Conservation (phyloP, 2,329 filamentous ascomycete species). For the Ascochyta koolunga region DNA sequence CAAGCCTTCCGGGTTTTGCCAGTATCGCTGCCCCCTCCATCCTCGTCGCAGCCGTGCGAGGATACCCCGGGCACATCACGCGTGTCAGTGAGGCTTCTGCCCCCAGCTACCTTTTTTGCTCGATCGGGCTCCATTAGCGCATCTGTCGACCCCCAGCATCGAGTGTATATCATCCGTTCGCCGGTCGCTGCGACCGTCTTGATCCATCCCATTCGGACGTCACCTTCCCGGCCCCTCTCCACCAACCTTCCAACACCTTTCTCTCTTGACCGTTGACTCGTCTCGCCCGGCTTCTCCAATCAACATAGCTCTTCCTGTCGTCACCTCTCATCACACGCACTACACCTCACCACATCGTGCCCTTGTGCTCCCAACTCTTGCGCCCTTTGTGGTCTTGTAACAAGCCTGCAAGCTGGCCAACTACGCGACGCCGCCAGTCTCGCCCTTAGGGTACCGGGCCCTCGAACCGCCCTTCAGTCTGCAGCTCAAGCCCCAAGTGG, state of each 20-base stretch:
- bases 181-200: constrained; percentile 37
- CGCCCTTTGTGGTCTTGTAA: constrained; percentile 19
- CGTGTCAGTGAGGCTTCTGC: constrained; percentile 45
- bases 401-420: constrained; percentile 67
- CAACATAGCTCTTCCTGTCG: constrained; percentile 18
- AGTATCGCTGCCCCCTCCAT: constrained; percentile 31
- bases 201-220: constrained; percentile 37
- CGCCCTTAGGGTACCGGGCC: constrained; percentile 68
- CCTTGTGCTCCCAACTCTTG: constrained; percentile 19
- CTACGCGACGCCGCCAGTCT: constrained; percentile 66
- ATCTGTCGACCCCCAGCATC: constrained; percentile 40
- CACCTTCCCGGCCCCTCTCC: constrained; percentile 24
- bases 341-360: not conserved
- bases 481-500: constrained; percentile 58
- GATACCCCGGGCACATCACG: constrained; percentile 43
- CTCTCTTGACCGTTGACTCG: constrained; percentile 17
- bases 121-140: constrained; percentile 47
- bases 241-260: not conserved
- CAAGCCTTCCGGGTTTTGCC: constrained; percentile 39
- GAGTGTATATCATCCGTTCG: constrained; percentile 49
- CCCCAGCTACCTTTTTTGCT: constrained; percentile 40
- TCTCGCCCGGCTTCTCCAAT: constrained; percentile 17
- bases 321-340: constrained; percentile 10
- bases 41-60: constrained; percentile 46
- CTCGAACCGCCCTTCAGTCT: constrained; percentile 64